These are phyloP conservation scores for Pontederia paniculata DNA, from an alignment of 176 grass and related monocot species.

Conservation along the genomic window DNA sequence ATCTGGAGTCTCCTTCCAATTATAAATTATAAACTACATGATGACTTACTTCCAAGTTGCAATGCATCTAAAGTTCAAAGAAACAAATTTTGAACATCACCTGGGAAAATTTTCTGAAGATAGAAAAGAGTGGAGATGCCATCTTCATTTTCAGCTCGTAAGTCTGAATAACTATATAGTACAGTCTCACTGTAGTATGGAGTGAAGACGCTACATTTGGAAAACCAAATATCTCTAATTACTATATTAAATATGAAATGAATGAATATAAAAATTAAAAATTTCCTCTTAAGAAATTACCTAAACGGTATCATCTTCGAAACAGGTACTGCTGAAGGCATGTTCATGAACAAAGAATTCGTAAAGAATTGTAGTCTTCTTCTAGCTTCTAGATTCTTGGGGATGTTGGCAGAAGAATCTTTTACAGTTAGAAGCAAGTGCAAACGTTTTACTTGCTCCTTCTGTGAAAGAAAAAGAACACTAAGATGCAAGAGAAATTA, in stretches of 20 bases:
- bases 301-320: slow-evolving; percentile 95
- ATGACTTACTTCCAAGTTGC: neutral
- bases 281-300: slow-evolving; percentile 29
- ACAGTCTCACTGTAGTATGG: slow-evolving; percentile 98
- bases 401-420: slow-evolving; percentile 83
- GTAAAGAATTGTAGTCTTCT: slow-evolving; percentile 89
- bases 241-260: neutral
- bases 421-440: slow-evolving; percentile 94
- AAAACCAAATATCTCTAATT: slow-evolving; percentile 17
- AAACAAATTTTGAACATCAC: slow-evolving; percentile 18
- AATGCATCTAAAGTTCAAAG: neutral
- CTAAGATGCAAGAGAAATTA: neutral
- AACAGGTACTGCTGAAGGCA: slow-evolving; percentile 71
- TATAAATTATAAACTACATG: neutral
- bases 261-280: slow-evolving; percentile 3
- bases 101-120: slow-evolving; percentile 97
- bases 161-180: slow-evolving; percentile 68
- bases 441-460: slow-evolving; percentile 80
- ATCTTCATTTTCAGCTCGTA: slow-evolving; percentile 77
- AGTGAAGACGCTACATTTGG: slow-evolving; percentile 87
- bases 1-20: neutral
- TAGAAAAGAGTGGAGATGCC: slow-evolving; percentile 95
- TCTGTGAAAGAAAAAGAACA: slow-evolving; percentile 41
- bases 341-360: slow-evolving; percentile 91
- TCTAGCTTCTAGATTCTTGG: slow-evolving; percentile 78